phyloP scores from a whole-genome alignment of 1,139 yeast species.

The Candida glucosophila region DNA sequence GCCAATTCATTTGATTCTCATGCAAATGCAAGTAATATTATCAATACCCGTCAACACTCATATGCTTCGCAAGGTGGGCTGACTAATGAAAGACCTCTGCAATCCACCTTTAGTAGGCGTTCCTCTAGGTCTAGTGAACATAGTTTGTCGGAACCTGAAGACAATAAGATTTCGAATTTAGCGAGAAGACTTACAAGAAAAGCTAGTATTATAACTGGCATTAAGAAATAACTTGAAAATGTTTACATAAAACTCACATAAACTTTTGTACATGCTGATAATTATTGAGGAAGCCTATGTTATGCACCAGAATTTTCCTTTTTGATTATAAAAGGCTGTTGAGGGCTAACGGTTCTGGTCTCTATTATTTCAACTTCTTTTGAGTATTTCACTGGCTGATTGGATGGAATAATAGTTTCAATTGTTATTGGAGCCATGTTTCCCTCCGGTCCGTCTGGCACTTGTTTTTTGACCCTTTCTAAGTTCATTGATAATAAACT shows the following conservation, averaged over 20 bases:
- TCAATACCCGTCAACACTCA: slow-evolving; percentile 1
- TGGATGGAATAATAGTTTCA: slow-evolving; percentile 58
- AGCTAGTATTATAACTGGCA: no score
- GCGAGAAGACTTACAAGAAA: no score
- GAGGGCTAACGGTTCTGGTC: slow-evolving; percentile 17
- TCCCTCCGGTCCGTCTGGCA: slow-evolving; percentile 77
- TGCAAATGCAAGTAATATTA: neutral
- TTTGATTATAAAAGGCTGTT: slow-evolving; percentile 7
- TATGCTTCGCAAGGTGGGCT: no score
- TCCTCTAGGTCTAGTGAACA: no score
- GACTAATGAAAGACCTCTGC: no score
- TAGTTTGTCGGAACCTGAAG: no score
- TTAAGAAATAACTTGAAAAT: no score
- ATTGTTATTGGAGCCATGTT: slow-evolving; percentile 62
- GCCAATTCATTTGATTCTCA: neutral
- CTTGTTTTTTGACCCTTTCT: slow-evolving; percentile 22
- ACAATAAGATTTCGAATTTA: no score
- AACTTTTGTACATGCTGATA: no score
- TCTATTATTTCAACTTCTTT: slow-evolving; percentile 52
- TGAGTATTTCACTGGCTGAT: slow-evolving; percentile 46
- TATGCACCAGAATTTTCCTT: slow-evolving; percentile 5
- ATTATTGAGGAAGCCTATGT: neutral
- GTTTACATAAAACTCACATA: no score
- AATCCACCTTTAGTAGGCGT: no score
- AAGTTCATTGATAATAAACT: slow-evolving; percentile 41